Evolutionary conservation across 768 basidiomycete species (phyloP), one percentile per base, ranked within the genome.

Genomic region (Leucogyrophana mollusca): DNA sequence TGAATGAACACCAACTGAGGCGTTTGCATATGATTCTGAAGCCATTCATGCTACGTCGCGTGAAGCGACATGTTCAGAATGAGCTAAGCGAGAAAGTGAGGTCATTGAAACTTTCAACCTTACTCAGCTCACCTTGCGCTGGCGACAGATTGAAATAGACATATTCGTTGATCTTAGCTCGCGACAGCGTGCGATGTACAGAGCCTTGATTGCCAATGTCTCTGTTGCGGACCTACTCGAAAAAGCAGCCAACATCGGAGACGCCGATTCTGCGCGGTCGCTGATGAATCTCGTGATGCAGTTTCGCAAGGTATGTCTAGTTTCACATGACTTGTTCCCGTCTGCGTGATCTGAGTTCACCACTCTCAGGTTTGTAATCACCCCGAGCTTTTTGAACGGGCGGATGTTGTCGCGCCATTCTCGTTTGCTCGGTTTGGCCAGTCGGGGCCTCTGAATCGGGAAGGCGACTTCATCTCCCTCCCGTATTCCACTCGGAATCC

Each of bases 211-310:
- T 14, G 87, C 91, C 36, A 94, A 95, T 59, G 92, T 97, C 32
- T 97, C 95, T 38, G 86, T 99, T 43, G 82, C 91, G 13, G 96
- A 98, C 61, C 80, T 99, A 27, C 73, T 99, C 40, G 88, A 88
- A 56, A 94, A 96, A 65, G 94, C 96, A 9, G 85, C 90, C 3
- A 90, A 90, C 54, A 82, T 92, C 49, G 89, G 92, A 13, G 92
- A 95, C 56, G 89, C 83, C 5, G 90, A 94, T 54, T 91, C 90
- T 23, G 92, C 94, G 42, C 85, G 92, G 43, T 91, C 93, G 6
- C 72, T 99, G 50, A 98, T 98, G 95, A 99, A 98, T 67, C 78
- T 99, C 50, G 96, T 99, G 51, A 99, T 99, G 96, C 96, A 99
- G 65, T 98, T 98, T 76, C 85, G 96, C 55, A 99, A 99, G 76